phyloP scores from a whole-genome alignment of 1,139 yeast genomes.

The Kodamaea plutei region DNA sequence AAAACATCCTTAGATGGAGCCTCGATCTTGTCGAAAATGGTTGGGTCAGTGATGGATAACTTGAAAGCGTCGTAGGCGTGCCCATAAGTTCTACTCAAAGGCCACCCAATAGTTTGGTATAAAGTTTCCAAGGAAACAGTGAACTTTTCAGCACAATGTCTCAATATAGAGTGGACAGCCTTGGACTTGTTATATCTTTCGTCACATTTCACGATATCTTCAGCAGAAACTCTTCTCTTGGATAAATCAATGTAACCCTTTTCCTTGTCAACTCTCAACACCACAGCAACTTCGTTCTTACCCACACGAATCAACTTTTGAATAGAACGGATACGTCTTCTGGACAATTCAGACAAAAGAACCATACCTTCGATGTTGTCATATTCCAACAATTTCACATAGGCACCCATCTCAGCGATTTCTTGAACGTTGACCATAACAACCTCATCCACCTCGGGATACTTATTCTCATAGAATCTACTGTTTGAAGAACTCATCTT shows the following conservation, averaged over 20 bases:
- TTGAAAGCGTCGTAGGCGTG: constrained; percentile 98
- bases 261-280: constrained; percentile 97
- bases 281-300: constrained; percentile 97
- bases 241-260: constrained; percentile 97
- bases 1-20: constrained; percentile 71
- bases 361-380: constrained; percentile 99
- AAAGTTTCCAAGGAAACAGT: constrained; percentile 79
- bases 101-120: constrained; percentile 94
- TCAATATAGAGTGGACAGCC: constrained; percentile 93
- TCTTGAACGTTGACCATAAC: constrained; percentile 99
- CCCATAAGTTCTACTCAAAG: constrained; percentile 89
- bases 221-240: constrained; percentile 96
- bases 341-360: constrained; percentile 86
- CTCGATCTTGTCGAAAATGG: constrained; percentile 76
- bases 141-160: constrained; percentile 98
- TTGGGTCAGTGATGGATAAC: constrained; percentile 87
- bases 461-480: constrained; percentile 96
- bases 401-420: constrained; percentile 97
- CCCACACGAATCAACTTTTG: constrained; percentile 98
- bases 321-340: constrained; percentile 97
- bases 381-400: constrained; percentile 90
- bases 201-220: constrained; percentile 95
- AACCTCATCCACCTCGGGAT: constrained; percentile 98
- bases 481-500: constrained; percentile 83
- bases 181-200: constrained; percentile 96